These are phyloP conservation scores for Candida koratica DNA, from an alignment of 805 yeast species.

Conservation along the genomic window DNA sequence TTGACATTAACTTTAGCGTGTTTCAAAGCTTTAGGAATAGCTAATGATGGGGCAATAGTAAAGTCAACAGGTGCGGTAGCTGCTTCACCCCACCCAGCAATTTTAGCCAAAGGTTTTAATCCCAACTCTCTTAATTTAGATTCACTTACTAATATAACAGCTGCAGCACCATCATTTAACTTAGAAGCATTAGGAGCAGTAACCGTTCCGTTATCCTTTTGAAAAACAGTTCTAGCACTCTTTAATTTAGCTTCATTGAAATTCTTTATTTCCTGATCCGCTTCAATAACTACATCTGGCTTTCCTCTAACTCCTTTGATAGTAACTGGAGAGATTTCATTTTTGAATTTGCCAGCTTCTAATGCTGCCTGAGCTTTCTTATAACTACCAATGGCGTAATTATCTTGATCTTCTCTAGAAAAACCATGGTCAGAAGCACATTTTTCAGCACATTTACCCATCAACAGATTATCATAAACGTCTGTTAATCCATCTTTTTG, in stretches of 20 bases:
- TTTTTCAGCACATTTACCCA: slow-evolving; percentile 98
- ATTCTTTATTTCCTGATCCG: slow-evolving; percentile 82
- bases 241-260: slow-evolving; percentile 73
- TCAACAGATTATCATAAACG: slow-evolving; percentile 81
- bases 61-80: slow-evolving; percentile 93
- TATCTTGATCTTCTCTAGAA: slow-evolving; percentile 85
- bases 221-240: slow-evolving; percentile 88
- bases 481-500: slow-evolving; percentile 91
- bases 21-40: slow-evolving; percentile 93
- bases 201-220: slow-evolving; percentile 84
- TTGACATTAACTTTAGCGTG: slow-evolving; percentile 65
- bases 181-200: slow-evolving; percentile 98
- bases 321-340: slow-evolving; percentile 83
- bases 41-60: slow-evolving; percentile 93
- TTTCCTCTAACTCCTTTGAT: slow-evolving; percentile 86
- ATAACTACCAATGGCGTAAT: slow-evolving; percentile 80
- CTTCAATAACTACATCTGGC: slow-evolving; percentile 47
- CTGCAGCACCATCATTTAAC: slow-evolving; percentile 97
- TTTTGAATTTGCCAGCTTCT: slow-evolving; percentile 71
- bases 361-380: slow-evolving; percentile 81
- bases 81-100: slow-evolving; percentile 97
- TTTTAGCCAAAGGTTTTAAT: slow-evolving; percentile 83
- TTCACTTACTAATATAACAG: slow-evolving; percentile 83
- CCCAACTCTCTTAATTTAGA: slow-evolving; percentile 79
- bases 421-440: slow-evolving; percentile 80